phyloP scores from a whole-genome alignment of 2,329 filamentous ascomycete genomes.

The Plenodomus biglobosus region DNA sequence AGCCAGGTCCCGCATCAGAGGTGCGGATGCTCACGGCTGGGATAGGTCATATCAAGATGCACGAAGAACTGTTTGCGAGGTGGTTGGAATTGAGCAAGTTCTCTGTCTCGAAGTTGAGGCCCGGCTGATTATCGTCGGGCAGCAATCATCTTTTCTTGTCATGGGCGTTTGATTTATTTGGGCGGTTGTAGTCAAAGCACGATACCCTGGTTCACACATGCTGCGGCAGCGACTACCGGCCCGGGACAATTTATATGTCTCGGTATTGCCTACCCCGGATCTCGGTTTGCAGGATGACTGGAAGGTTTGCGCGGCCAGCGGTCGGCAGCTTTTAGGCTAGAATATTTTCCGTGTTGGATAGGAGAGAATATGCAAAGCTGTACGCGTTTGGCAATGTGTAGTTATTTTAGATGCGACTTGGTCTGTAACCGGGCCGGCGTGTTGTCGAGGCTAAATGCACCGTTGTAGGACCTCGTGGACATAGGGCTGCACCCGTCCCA shows the following conservation, averaged over 20 bases:
- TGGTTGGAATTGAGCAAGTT: neutral
- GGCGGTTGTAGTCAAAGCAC: constrained; percentile 2
- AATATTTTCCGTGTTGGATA: constrained; percentile 4
- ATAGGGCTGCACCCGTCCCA: constrained; percentile 6
- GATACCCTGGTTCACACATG: constrained; percentile 4
- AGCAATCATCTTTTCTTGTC: neutral
- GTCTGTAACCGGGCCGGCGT: constrained; percentile 2
- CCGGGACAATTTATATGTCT: neutral
- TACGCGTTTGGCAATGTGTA: constrained; percentile 3
- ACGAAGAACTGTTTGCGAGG: neutral
- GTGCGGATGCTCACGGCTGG: neutral
- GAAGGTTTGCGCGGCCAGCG: constrained; percentile 3
- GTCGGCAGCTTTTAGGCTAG: constrained; percentile 11
- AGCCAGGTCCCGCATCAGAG: neutral
- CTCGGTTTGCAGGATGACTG: constrained; percentile 1
- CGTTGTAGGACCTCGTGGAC: neutral
- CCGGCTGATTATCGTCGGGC: neutral
- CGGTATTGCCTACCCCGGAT: constrained; percentile 4
- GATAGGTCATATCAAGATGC: neutral
- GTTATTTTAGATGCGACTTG: neutral
- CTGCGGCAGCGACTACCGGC: constrained; percentile 4
- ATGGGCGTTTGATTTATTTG: neutral
- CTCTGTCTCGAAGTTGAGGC: neutral
- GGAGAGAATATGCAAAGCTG: constrained; percentile 3
- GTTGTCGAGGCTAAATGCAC: constrained; percentile 16